Evolutionary conservation across 2,329 filamentous ascomycete genomes (phyloP).

Genomic region (Botrytis tulipae): DNA sequence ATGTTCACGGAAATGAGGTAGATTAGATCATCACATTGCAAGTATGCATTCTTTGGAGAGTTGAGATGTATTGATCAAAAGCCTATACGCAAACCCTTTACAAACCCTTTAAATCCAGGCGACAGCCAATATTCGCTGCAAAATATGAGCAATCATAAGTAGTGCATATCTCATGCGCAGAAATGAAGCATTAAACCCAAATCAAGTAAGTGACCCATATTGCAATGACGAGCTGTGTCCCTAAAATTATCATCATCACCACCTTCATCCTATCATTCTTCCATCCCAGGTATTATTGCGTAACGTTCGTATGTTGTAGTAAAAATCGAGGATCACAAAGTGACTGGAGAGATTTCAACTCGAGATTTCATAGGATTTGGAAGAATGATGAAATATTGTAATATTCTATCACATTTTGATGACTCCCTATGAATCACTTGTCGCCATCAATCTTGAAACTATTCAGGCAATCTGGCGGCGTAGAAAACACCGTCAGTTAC

Average conservation of each 20-base stretch:
- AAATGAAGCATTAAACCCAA: not conserved
- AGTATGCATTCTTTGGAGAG: not conserved
- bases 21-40: not conserved
- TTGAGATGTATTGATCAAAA: not conserved
- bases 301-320: not conserved
- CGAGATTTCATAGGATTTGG: not conserved
- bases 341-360: not conserved
- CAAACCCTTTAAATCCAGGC: not conserved
- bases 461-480: conserved; percentile 51
- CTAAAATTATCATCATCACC: not conserved
- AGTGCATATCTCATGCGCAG: not conserved
- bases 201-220: not conserved
- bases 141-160: not conserved
- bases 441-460: not conserved
- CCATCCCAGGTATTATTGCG: not conserved
- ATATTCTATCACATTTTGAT: not conserved
- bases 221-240: not conserved
- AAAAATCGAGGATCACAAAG: not conserved
- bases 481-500: conserved; percentile 60
- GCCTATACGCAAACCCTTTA: not conserved
- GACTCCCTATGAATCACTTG: not conserved
- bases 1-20: not conserved
- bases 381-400: not conserved
- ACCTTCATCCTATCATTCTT: not conserved
- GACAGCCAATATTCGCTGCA: not conserved